Evolutionary conservation across 225 moss, liverwort and hornwort genomes (phyloP).

Genomic region (Bryoerythrophyllum caledonicum): DNA sequence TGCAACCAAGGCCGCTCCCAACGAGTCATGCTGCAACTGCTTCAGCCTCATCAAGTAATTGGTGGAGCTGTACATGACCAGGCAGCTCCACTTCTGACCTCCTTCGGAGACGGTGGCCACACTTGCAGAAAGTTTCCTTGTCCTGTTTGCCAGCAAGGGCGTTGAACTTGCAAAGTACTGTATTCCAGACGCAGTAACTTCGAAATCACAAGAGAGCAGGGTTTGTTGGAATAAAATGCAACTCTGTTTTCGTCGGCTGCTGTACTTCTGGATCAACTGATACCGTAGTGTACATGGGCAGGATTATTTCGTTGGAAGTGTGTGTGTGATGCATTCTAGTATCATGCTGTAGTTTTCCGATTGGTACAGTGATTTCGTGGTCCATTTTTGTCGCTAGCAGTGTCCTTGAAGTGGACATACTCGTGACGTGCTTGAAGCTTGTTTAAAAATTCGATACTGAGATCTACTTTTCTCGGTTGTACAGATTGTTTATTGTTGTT

Average conservation of each 20-base stretch:
- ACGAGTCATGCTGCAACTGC: not conserved
- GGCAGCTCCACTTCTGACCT: not conserved
- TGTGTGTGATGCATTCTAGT: not conserved
- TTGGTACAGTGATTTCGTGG: not conserved
- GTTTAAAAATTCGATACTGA: not conserved
- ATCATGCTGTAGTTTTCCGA: not conserved
- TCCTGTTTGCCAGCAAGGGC: conserved; percentile 5
- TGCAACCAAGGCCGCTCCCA: conserved; percentile 18
- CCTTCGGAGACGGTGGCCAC: conserved; percentile 21
- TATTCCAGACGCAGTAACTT: not conserved
- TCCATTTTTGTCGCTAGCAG: not conserved
- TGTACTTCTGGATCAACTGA: not conserved
- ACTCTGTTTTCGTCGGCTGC: too few relatives aligned
- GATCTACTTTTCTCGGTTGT: not conserved
- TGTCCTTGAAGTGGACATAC: not conserved
- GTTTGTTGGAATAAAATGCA: not conserved
- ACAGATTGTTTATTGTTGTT: not conserved
- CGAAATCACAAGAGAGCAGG: not conserved
- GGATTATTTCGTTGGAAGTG: not conserved
- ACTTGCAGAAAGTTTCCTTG: conserved; percentile 17
- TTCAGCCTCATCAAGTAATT: not conserved
- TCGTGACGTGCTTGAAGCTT: not conserved
- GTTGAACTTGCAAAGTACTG: not conserved
- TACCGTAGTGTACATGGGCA: not conserved
- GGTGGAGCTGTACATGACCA: not conserved